Percentiles rank a stretch among this genome's conserved stretches.
Evolutionary conservation across 2,329 filamentous ascomycete genomes (phyloP).

Genomic region (Aaosphaeria arxii): DNA sequence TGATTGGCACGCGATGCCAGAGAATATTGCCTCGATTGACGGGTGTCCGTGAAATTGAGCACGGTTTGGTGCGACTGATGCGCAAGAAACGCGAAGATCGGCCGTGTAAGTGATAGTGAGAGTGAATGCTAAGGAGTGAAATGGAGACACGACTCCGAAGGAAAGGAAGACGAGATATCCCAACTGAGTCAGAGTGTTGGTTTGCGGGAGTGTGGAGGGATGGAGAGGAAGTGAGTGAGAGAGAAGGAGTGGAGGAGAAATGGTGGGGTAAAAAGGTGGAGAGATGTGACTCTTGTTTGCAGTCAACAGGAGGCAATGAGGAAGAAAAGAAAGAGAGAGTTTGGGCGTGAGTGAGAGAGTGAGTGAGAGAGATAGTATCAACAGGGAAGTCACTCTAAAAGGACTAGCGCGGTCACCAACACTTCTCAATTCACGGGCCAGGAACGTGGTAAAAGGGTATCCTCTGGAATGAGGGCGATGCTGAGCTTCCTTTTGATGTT

Average conservation of each 20-base stretch:
- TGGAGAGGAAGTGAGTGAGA: slow-evolving; percentile 49
- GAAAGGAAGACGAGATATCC: slow-evolving; percentile 50
- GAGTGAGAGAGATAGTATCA: too few relatives aligned
- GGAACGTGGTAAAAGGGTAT: too few relatives aligned
- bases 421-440: too few relatives aligned
- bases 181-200: slow-evolving; percentile 6
- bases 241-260: slow-evolving; percentile 54
- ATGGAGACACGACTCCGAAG: slow-evolving; percentile 26
- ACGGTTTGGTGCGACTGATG: not conserved
- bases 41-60: not conserved
- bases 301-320: too few relatives aligned
- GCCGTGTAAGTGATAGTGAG: slow-evolving; percentile 3
- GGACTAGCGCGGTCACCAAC: too few relatives aligned
- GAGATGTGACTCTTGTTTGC: too few relatives aligned
- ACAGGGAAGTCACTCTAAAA: too few relatives aligned
- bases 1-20: not conserved
- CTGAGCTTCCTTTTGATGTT: too few relatives aligned
- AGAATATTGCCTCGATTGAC: not conserved
- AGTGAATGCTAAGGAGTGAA: slow-evolving; percentile 29
- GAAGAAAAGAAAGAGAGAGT: too few relatives aligned
- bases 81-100: not conserved
- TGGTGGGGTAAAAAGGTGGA: slow-evolving; percentile 46
- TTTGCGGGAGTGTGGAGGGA: slow-evolving; percentile 41
- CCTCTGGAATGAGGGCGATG: too few relatives aligned
- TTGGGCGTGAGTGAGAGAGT: too few relatives aligned